A percentile compares a stretch with the other conserved stretches of the same genome.
phyloP scores from a whole-genome alignment of 192 early-diverging fungal species.

The Coemansia sp. region DNA sequence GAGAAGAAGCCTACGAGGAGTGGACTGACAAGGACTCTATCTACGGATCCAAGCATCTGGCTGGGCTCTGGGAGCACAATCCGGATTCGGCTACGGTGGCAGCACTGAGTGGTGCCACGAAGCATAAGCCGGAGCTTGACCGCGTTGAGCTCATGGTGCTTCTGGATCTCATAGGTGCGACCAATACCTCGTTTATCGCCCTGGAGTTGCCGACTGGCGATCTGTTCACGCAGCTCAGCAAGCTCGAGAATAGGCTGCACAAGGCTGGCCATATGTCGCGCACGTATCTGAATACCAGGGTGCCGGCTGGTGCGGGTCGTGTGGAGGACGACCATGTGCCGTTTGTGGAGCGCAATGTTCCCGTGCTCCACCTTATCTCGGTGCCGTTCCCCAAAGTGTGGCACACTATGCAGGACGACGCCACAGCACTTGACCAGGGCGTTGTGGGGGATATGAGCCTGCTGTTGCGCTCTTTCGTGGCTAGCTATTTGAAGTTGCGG shows the following conservation, averaged over 20 bases:
- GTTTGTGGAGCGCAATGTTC: conserved; percentile 78
- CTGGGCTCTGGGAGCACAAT: conserved; percentile 71
- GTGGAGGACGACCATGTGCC: conserved; percentile 91
- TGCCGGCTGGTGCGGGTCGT: conserved; percentile 31
- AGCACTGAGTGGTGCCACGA: conserved; percentile 17
- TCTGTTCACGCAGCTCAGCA: conserved; percentile 69
- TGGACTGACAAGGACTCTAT: conserved; percentile 85
- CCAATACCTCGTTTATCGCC: conserved; percentile 54
- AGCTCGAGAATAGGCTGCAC: conserved; percentile 70
- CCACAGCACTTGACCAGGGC: conserved; percentile 62
- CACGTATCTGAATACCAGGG: conserved; percentile 32
- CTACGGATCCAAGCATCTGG: conserved; percentile 89
- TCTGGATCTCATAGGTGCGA: conserved; percentile 83
- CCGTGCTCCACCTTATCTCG: conserved; percentile 87
- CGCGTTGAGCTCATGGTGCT: conserved; percentile 86
- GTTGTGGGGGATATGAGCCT: conserved; percentile 75
- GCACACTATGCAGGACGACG: conserved; percentile 83
- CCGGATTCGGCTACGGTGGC: conserved; percentile 47
- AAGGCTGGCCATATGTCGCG: conserved; percentile 37
- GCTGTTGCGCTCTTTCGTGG: conserved; percentile 81
- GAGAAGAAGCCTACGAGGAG: conserved; percentile 85
- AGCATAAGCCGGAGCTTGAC: conserved; percentile 58
- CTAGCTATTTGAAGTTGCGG: conserved; percentile 63
- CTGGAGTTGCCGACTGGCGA: conserved; percentile 60
- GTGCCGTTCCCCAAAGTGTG: conserved; percentile 84